phyloP scores from a whole-genome alignment of 257 asterid species.

The Primulina huaijiensis region DNA sequence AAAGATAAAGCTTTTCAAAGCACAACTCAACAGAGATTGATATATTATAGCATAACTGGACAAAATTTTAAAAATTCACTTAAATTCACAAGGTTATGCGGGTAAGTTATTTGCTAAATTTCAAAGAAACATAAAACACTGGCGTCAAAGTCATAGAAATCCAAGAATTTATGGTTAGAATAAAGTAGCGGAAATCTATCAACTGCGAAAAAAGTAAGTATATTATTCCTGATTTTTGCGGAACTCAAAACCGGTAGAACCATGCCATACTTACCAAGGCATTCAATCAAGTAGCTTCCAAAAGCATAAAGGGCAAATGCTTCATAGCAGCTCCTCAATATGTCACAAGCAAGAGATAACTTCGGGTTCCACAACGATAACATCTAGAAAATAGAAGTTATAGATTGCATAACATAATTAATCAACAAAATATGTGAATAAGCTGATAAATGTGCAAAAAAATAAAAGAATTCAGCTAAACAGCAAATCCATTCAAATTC shows the following conservation, averaged over 20 bases:
- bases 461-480: neutral
- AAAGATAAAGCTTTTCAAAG: slow-evolving; percentile 3
- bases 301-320: slow-evolving; percentile 92
- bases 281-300: slow-evolving; percentile 92
- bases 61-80: neutral
- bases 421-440: neutral
- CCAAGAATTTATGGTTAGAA: neutral
- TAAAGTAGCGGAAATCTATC: neutral
- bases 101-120: neutral
- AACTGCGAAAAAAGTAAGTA: neutral
- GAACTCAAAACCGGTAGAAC: slow-evolving; percentile 4
- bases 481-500: neutral
- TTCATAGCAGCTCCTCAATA: slow-evolving; percentile 90
- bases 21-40: neutral
- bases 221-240: neutral
- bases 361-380: slow-evolving; percentile 68
- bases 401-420: neutral
- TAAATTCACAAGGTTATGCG: neutral
- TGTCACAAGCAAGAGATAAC: slow-evolving; percentile 82
- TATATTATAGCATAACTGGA: no score
- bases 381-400: slow-evolving; percentile 45
- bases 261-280: slow-evolving; percentile 66
- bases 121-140: neutral
- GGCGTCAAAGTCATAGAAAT: no score
- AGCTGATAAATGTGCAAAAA: slow-evolving; percentile 4